Base-by-base conservation (phyloP, 768 basidiomycete species). In the Exidia glandulosa region DNA sequence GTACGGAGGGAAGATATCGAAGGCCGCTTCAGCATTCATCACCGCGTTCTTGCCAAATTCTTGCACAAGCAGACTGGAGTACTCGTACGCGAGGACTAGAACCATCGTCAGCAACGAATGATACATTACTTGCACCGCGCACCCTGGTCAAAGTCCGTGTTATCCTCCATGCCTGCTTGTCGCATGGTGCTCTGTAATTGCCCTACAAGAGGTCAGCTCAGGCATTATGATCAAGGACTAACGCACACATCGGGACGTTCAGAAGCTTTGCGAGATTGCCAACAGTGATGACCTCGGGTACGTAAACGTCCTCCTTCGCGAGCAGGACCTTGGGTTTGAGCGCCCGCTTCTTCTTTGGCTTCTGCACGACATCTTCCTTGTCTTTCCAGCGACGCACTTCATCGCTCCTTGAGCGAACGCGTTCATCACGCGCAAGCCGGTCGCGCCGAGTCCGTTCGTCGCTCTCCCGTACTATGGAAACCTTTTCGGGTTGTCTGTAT, bases 21-120 rank as follows among this genome's bases (percentile, higher is more conserved):
- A 99, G 3, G 90, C 88, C 29, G 87, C 88, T 71, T 95, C 95
- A 65, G 96, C 93, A 66, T 96, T 87, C 32, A 98, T 80, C 34
- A 93, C 79, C 1, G 96, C 88, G 65, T 91, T 90, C 50, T 83
- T 82, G 36, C 86, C 84, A 68, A 94, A 89, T 70, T 98, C 96
- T 70, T 93, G 83, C 0, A 87, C 92, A 61, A 98, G 76, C 23
- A 98, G 78, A 32, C 84, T 83, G 33, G 94, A 92, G 70, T 97
- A 95, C 66, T 99, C 96, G n/a, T 89, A 81, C 1, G 85, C 89
- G 33, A 98, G 76, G 58, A 97, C 94, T 92, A n/a, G 61, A 32
- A 16, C n/a, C 3, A 33, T 29, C 30, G 25, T 57, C n/a, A 55
- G 29, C 23, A 23, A n/a, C 13, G 10, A 59, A 54, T 55, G n/a